Evolutionary conservation across 2,329 filamentous ascomycete species (phyloP), one percentile per base, ranked within the genome.

Genomic region (Scytalidium lignicola): DNA sequence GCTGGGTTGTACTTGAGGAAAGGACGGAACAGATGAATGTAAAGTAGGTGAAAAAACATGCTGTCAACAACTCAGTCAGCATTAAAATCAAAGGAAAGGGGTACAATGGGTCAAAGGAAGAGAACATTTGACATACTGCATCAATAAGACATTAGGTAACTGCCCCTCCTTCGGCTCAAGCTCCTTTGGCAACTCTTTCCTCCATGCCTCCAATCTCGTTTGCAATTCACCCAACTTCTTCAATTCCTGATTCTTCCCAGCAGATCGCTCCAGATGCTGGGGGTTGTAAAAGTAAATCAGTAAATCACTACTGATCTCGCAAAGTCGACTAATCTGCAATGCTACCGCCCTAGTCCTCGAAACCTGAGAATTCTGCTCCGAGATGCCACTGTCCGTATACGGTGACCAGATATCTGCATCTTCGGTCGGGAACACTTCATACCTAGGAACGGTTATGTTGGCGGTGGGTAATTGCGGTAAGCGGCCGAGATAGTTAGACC

Each of bases 11-110:
- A 97, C 66, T 93, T 96, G 45, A 97, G 77, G 64, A 97, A 97
- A 0, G 93, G 92, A 4, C 92, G 83, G 73, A 96, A 97, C 3
- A 97, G 82, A 62, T 97, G 91, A 52, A 97, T 95, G 64, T 95
- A 95, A 43, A 96, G 83, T 1, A 97, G 78, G 62, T 97, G 91
- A 67, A 92, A 96, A 69, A 97, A 96, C 91, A 97, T 97, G 71
- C 91, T 96, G 60, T 41, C 28, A 21, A 23, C 23, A 10, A 26
- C 10, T 29, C 41, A 19, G 55, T 70, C 46, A 70, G 58, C 13
- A 43, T 39, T 32, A 41, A 21, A 5, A 13, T 37, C 32, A n/a
- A 13, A 17, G 37, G 46, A 47, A 29, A 9, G 44, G 15, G 46
- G 23, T 8, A 51, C 18, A 29, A 17, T 21, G 20, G 20, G 17